Base-by-base conservation (phyloP, 2,329 filamentous ascomycete species). In the Rhinocladiella mackenziei region DNA sequence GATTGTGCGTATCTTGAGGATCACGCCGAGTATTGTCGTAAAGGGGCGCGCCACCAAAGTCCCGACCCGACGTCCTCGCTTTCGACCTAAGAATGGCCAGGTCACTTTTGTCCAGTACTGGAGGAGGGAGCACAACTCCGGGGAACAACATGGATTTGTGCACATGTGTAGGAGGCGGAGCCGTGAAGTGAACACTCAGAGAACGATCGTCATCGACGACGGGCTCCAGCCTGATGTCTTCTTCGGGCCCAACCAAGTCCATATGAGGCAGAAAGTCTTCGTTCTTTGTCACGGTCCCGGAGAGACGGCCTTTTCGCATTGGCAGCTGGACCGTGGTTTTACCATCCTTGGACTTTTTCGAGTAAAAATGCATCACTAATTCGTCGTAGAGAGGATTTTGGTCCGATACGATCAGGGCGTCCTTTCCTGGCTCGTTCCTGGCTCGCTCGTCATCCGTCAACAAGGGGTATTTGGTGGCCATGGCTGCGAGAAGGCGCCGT, bases 91-190 rank as follows among this genome's bases (percentile, higher is more conserved):
- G 77, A 5, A 77, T 74, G 53, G 89, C 83, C 41, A 91, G 80
- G 59, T 96, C 89, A 46, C 77, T 78, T 23, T 78, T 75, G 45
- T 86, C 84, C 1, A 98, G 77, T 7, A 80, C 83, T 1, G 86
- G 80, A 2, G 75, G 68, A 3, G 85, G 80, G 44, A 89, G 75
- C 57, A 83, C 81, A 28, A 89, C 81, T 9, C 92, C 92, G 2
- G 88, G 83, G 25, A 98, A 75, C 10, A 98, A 76, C 85, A 95
- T 94, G 4, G 89, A 96, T 63, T 96, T 96, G 68, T 98, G 92
- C 3, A 80, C 71, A 57, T 86, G 77, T 7, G 72, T 73, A 13
- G 79, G 80, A 29, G 76, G 73, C 0, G 91, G 89, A 67, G 96
- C 84, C 32, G 88, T 80, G 62, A 94, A 98, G 59, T 86, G 73